A percentile compares a stretch with the other conserved stretches of the same genome.
phyloP scores from a whole-genome alignment of 164 flowering plant genomes.

The Magnolia kwangsiensis region DNA sequence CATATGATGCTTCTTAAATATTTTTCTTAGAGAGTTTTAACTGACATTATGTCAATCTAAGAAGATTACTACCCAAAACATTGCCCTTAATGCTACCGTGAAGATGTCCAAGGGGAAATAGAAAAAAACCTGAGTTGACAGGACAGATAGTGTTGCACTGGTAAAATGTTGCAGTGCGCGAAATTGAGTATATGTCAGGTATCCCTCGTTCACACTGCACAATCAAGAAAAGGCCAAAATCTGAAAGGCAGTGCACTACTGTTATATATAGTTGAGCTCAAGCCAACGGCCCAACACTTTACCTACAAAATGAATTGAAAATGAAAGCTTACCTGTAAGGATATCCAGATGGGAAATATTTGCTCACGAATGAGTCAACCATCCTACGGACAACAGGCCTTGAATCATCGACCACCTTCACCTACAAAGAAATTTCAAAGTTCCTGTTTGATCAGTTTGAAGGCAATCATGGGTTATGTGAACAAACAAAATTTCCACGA shows the following conservation, averaged over 20 bases:
- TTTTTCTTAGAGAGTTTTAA: not conserved
- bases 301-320: not conserved
- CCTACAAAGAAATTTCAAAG: slow-evolving; percentile 32
- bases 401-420: slow-evolving; percentile 61
- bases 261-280: too few relatives aligned
- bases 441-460: too few relatives aligned
- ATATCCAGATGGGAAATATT: slow-evolving; percentile 91
- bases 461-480: too few relatives aligned
- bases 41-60: not conserved
- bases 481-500: too few relatives aligned
- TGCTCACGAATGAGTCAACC: slow-evolving; percentile 73
- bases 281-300: not conserved
- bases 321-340: slow-evolving; percentile 67
- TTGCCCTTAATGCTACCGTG: not conserved
- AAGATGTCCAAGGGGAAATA: slow-evolving; percentile 1
- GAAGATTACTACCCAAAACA: not conserved
- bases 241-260: not conserved
- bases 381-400: slow-evolving; percentile 53
- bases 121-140: slow-evolving; percentile 89
- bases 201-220: slow-evolving; percentile 90
- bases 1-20: not conserved
- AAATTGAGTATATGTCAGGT: slow-evolving; percentile 85
- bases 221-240: slow-evolving; percentile 6
- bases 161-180: slow-evolving; percentile 85
- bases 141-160: slow-evolving; percentile 89